Conservation (phyloP, 73 alveolate genomes). For the Paramecium tetraurelia region DNA sequence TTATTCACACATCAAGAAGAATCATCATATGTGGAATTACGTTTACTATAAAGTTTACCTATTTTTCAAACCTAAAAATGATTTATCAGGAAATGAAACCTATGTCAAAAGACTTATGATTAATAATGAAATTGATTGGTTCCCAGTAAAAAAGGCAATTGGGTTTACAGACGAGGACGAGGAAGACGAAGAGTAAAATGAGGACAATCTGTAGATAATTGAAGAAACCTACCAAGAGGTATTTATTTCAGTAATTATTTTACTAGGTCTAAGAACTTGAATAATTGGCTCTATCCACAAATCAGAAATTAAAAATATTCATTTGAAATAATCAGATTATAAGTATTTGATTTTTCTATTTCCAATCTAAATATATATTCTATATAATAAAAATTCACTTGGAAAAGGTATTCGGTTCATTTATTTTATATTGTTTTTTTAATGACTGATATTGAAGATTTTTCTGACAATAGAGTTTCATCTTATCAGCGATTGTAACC, state of each 20-base stretch:
- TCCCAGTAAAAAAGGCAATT: constrained; percentile 10
- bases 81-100: constrained; percentile 63
- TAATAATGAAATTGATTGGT: constrained; percentile 46
- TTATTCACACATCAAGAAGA: constrained; percentile 14
- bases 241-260: background rate
- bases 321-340: background rate
- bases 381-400: background rate
- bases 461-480: background rate
- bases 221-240: constrained; percentile 11
- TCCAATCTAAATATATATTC: background rate
- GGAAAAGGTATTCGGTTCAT: background rate
- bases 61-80: constrained; percentile 32
- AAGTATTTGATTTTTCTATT: background rate
- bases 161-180: constrained; percentile 25
- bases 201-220: background rate
- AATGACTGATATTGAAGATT: background rate
- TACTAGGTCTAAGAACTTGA: background rate
- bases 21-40: constrained; percentile 66
- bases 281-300: background rate
- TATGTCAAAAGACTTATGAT: constrained; percentile 31
- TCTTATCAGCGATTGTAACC: constrained; percentile 1
- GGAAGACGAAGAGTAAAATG: constrained; percentile 28
- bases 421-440: background rate
- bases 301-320: background rate
- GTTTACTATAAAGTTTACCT: constrained; percentile 54